A percentile compares a stretch with the other conserved stretches of the same genome.
These are phyloP conservation scores for Udeniomyces megalosporus DNA, from an alignment of 768 basidiomycete genomes.

Conservation along the genomic window DNA sequence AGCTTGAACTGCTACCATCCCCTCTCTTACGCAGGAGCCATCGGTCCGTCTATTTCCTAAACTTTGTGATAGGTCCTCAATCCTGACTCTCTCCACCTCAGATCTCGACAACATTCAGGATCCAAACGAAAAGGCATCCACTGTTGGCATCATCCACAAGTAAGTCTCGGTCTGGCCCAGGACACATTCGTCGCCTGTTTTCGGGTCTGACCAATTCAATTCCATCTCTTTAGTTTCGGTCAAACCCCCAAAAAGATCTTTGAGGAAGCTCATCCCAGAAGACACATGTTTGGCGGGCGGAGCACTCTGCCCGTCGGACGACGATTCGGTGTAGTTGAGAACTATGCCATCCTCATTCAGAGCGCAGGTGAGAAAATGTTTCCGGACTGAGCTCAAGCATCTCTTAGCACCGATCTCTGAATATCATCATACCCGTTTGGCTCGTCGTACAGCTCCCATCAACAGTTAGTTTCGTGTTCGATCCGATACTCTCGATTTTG, in stretches of 20 bases:
- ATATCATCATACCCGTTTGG: not conserved
- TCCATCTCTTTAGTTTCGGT: constrained; percentile 60
- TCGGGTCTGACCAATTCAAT: too few species aligned
- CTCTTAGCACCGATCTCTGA: not conserved
- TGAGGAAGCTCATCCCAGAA: constrained; percentile 51
- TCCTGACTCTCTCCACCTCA: constrained; percentile 21
- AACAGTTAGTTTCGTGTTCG: constrained; percentile 35
- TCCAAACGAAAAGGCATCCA: constrained; percentile 74
- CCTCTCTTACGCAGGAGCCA: constrained; percentile 77
- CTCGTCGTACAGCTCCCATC: not conserved
- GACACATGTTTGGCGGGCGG: constrained; percentile 50
- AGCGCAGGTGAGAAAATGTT: constrained; percentile 6
- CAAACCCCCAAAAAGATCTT: constrained; percentile 86
- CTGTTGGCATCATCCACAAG: constrained; percentile 61
- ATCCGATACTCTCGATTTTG: not conserved
- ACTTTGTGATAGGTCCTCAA: too few species aligned
- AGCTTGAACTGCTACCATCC: constrained; percentile 74
- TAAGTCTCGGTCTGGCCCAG: too few species aligned
- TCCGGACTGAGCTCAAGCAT: not conserved
- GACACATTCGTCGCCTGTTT: too few species aligned
- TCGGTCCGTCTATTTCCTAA: constrained; percentile 26
- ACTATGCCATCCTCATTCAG: constrained; percentile 32
- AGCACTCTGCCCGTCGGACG: constrained; percentile 53
- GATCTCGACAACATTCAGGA: constrained; percentile 76
- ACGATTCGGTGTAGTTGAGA: constrained; percentile 67